Evolutionary conservation across 148 eudicot species (phyloP).

Genomic region (Mesembryanthemum crystallinum): DNA sequence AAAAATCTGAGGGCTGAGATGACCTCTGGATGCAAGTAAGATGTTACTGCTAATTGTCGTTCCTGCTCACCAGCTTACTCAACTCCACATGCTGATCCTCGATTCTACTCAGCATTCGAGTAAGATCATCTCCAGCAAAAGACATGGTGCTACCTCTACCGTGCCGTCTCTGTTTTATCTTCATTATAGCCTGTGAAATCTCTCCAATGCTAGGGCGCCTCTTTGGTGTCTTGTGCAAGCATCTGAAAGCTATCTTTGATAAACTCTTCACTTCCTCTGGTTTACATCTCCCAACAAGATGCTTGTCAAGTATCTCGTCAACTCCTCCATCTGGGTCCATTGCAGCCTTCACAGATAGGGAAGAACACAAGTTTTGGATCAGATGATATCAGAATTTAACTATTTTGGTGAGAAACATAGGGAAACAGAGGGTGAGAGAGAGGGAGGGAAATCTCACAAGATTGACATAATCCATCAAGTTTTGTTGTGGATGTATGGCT

Average conservation of each 20-base stretch:
- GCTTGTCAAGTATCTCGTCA: constrained; percentile 83
- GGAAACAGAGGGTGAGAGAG: neutral
- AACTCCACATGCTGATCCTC: constrained; percentile 69
- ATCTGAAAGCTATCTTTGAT: constrained; percentile 69
- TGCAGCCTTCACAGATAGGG: constrained; percentile 50
- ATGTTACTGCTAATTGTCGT: constrained; percentile 23
- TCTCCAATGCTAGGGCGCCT: constrained; percentile 82
- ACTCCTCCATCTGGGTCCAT: constrained; percentile 94
- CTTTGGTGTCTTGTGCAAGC: constrained; percentile 73
- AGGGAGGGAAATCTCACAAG: constrained; percentile 52
- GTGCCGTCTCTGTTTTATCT: constrained; percentile 59
- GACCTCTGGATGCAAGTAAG: neutral
- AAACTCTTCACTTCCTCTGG: constrained; percentile 62
- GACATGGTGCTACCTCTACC: constrained; percentile 60
- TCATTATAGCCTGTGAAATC: constrained; percentile 64
- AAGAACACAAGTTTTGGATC: too few relatives aligned
- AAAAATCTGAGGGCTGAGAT: neutral
- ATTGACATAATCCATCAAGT: constrained; percentile 89
- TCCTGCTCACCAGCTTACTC: constrained; percentile 58
- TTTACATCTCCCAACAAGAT: constrained; percentile 57
- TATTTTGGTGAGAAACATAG: too few relatives aligned
- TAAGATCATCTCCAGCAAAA: constrained; percentile 52
- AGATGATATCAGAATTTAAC: too few relatives aligned
- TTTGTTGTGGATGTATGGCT: constrained; percentile 90
- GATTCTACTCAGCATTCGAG: constrained; percentile 54